Evolutionary conservation across 2,329 filamentous ascomycete genomes (phyloP), one percentile per base, ranked within the genome.

Genomic region (Hortaea sp.): DNA sequence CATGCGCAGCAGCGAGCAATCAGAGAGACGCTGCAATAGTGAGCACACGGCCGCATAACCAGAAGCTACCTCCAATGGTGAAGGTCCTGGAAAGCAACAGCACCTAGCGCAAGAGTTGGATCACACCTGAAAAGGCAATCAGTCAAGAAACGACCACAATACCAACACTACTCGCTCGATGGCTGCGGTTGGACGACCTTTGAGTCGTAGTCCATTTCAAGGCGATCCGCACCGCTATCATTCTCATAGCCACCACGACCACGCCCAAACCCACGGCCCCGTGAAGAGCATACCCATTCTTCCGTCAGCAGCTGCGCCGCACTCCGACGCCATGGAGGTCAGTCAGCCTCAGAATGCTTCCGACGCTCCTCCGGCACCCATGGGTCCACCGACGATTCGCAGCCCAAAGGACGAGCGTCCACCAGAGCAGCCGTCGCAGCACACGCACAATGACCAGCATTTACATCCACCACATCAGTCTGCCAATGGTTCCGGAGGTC

Each of bases 151-250:
- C 20, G 20, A 20, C 20, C 20, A 20, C 20, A 20, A 20, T 20
- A 20, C 20, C 20, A 20, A 20, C 20, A 20, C 20, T 20, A 20
- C 20, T 12, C 34, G 31, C 29, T 45, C 53, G 45, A 72, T 72
- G 69, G 69, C 69, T 47, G 68, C 68, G 35, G 64, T 69, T 47
- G 63, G 66, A 45, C 67, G 70, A 41, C 59, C 63, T 47, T 63
- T 69, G 52, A 53, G 56, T 49, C 58, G 58, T 47, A 59, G 61
- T 47, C 57, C 57, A 20, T 62, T 62, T 47, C 50, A 54, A n/a
- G 52, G 48, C 46, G 57, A 58, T 39, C 42, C 51, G 38, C 49
- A 52, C 41, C 31, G 49, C 47, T 57, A 52, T 49, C 46, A 47
- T 27, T 9, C 32, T 35, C 20, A 20, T 20, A 20, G 20, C 20